Evolutionary conservation across 2,329 filamentous ascomycete species (phyloP).

Genomic region (Cryphonectria parasitica): DNA sequence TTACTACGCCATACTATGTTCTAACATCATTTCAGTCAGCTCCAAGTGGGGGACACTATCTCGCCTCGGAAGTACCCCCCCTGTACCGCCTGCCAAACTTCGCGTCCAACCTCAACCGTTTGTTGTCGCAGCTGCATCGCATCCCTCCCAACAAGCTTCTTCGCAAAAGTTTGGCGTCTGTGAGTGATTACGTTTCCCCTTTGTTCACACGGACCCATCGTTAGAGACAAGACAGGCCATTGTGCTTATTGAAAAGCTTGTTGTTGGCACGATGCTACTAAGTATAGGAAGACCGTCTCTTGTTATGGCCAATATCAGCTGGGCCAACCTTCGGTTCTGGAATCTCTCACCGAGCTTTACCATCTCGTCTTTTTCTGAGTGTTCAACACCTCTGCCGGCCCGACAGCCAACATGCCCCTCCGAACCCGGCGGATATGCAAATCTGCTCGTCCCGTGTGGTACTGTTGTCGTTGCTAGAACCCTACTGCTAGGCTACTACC

Average conservation of each 20-base stretch:
- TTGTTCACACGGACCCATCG: neutral
- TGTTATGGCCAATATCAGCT: neutral
- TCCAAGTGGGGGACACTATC: conserved; percentile 8
- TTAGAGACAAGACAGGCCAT: neutral
- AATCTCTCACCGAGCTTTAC: neutral
- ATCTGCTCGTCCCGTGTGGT: neutral
- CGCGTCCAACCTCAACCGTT: conserved; percentile 9
- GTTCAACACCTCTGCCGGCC: neutral
- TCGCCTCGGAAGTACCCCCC: conserved; percentile 1
- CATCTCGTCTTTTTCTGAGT: neutral
- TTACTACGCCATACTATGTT: neutral
- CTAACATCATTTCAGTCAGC: conserved; percentile 11
- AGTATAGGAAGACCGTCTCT: neutral
- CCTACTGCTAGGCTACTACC: neutral
- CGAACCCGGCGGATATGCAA: neutral
- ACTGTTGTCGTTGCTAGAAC: neutral
- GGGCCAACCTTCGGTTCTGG: neutral
- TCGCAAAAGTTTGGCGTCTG: neutral
- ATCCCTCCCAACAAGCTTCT: neutral
- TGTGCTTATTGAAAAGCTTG: neutral
- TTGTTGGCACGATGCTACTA: neutral
- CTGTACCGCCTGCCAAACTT: neutral
- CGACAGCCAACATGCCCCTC: neutral
- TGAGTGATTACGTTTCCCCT: neutral
- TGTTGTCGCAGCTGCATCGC: conserved; percentile 8